Conservation (phyloP, 768 basidiomycete genomes). For the Leccinum subtestaceum region DNA sequence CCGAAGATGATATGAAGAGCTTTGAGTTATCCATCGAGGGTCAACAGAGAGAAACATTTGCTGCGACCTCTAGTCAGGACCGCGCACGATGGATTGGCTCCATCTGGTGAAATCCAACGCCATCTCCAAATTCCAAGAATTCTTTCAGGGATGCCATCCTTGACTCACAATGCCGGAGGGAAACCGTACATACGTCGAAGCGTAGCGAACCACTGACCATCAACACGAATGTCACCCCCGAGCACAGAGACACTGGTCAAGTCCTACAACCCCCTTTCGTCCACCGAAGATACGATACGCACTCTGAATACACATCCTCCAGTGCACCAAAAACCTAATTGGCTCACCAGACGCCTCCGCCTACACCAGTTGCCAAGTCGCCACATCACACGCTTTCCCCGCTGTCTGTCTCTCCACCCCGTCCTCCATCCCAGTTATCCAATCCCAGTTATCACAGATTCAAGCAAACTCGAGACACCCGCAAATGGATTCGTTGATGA, state of each 20-base stretch:
- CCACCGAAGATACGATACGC: conserved; percentile 13
- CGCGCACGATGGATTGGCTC: conserved; percentile 73
- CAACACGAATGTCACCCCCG: conserved; percentile 15
- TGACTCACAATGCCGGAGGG: conserved; percentile 30
- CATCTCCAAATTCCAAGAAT: not conserved
- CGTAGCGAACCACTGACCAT: conserved; percentile 9
- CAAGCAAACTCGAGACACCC: conserved; percentile 5
- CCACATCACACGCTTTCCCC: conserved; percentile 18
- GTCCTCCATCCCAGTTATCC: conserved; percentile 26
- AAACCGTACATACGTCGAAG: not conserved
- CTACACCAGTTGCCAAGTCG: conserved; percentile 29
- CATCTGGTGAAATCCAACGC: conserved; percentile 52
- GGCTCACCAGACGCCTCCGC: conserved; percentile 12
- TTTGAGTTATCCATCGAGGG: conserved; percentile 67
- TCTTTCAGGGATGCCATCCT: conserved; percentile 57
- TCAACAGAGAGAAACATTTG: conserved; percentile 55
- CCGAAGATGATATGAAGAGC: conserved; percentile 45
- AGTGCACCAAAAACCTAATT: conserved; percentile 17
- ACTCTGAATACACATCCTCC: conserved; percentile 29
- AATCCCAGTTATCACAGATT: conserved; percentile 14
- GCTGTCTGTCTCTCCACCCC: conserved; percentile 22
- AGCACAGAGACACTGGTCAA: not conserved
- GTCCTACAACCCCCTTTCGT: conserved; percentile 6
- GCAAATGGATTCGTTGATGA: conserved; percentile 25
- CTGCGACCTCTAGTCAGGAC: conserved; percentile 55